These are phyloP conservation scores for Beauveria australis DNA, from an alignment of 2,329 filamentous ascomycete genomes.

Conservation along the genomic window DNA sequence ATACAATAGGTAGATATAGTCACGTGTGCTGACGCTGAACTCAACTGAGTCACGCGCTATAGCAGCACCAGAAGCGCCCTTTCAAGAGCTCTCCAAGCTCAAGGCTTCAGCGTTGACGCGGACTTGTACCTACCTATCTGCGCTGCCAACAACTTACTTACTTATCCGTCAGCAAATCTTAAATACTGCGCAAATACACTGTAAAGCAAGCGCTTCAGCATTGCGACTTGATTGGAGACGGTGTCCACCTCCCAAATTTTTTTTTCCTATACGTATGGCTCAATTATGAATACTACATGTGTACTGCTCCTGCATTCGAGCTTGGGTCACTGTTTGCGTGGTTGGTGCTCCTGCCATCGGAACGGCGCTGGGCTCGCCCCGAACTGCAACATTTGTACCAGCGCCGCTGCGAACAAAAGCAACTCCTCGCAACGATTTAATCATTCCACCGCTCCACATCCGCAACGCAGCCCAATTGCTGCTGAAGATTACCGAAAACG, in stretches of 20 bases:
- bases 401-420: not conserved
- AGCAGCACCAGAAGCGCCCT: not conserved
- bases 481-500: not conserved
- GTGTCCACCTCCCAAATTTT: not conserved
- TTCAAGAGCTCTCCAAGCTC: not conserved
- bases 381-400: not conserved
- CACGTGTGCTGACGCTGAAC: not conserved
- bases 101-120: constrained; percentile 12
- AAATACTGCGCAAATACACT: not conserved
- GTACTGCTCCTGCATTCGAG: not conserved
- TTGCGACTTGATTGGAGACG: not conserved
- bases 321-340: not conserved
- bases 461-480: not conserved
- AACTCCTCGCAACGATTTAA: not conserved
- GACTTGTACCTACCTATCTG: not conserved
- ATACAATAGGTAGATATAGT: fast-evolving
- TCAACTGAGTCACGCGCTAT: not conserved
- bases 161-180: not conserved
- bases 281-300: not conserved
- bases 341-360: not conserved
- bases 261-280: not conserved
- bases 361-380: not conserved
- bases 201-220: not conserved
- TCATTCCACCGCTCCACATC: not conserved
- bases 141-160: not conserved